A percentile compares a stretch with the other conserved stretches of the same genome.
phyloP scores from a whole-genome alignment of 2,329 filamentous ascomycete species.

The Fusarium compactum region DNA sequence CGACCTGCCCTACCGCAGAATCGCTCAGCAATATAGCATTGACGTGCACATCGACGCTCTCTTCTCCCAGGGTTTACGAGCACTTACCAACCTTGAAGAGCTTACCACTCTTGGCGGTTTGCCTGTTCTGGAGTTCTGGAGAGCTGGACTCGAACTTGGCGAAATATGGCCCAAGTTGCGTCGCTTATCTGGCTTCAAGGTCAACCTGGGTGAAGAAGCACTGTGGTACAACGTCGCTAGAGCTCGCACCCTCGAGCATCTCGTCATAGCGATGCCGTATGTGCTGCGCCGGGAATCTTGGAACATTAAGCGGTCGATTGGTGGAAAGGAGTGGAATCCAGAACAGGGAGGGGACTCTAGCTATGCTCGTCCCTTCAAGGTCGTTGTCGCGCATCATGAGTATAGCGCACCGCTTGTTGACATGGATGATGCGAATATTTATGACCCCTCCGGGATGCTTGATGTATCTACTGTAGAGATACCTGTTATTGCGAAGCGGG shows the following conservation, averaged over 20 bases:
- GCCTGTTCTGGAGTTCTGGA: slow-evolving; percentile 29
- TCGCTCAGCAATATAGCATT: slow-evolving; percentile 6
- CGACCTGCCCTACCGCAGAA: slow-evolving; percentile 27
- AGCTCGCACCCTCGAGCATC: slow-evolving; percentile 9
- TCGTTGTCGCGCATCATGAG: slow-evolving; percentile 32
- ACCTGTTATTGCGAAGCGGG: slow-evolving; percentile 9
- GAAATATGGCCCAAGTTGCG: slow-evolving; percentile 25
- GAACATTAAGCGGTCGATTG: slow-evolving; percentile 30
- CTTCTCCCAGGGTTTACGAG: slow-evolving; percentile 3
- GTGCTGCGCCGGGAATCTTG: slow-evolving; percentile 17
- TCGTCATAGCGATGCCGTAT: slow-evolving; percentile 23
- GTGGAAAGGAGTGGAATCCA: slow-evolving; percentile 12
- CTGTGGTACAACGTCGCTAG: slow-evolving; percentile 32
- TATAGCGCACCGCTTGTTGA: slow-evolving; percentile 23
- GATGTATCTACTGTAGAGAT: slow-evolving; percentile 14
- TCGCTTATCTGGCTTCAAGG: slow-evolving; percentile 28
- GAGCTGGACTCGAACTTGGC: neutral
- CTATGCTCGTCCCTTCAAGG: slow-evolving; percentile 25
- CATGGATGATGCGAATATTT: neutral
- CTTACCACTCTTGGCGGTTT: slow-evolving; percentile 30
- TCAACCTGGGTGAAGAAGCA: slow-evolving; percentile 24
- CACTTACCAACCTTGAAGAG: slow-evolving; percentile 27
- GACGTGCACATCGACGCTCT: slow-evolving; percentile 1
- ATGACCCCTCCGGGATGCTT: slow-evolving; percentile 19
- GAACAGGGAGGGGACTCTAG: slow-evolving; percentile 32